Evolutionary conservation across 148 eudicot species (phyloP), one percentile per base, ranked within the genome.

Genomic region (Vaccinium darrowii): DNA sequence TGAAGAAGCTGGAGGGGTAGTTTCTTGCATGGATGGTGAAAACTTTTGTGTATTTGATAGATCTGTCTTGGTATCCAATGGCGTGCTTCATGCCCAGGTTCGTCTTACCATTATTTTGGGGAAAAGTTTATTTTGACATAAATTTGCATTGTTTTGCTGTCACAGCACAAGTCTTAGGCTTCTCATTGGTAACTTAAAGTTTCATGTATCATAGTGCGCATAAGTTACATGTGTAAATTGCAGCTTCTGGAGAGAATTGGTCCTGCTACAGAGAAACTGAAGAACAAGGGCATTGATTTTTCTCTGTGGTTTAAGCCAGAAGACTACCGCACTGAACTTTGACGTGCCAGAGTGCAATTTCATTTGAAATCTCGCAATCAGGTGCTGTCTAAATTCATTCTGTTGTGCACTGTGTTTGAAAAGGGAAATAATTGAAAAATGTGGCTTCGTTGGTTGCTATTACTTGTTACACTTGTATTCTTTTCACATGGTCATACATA

Each of bases 1-100:
- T 86, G 99, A 97, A 91, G 99, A 95, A 90, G 99, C 99, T 79
- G 99, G 98, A 82, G 98, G 99, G 78, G 88, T 92, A 85, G 98
- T 93, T 87, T 88, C 98, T 54, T 86, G 98, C 83, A 97, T 97
- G 98, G 99, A 97, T 85, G 99, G 98, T 62, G 96, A 84, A 50
- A 94, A 90, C 13, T 97, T 94, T 88, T 89, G 91, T 80, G 98
- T 97, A 15, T 97, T 88, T 82, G 99, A 97, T 82, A 92, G 99
- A 89, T 97, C 99, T 76, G 98, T 95, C 84, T 84, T 97, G 85
- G 99, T 97, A 63, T 97, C 99, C 72, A 95, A 97, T 83, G 92
- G 95, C 50, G 85, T 82, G 76, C 77, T 97, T 86, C 99, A 95
- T 90, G 72, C 90, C 21, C 92, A 97, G 97, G 98, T 97, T 78